Base-by-base conservation (phyloP, 2,329 filamentous ascomycete species). In the Gnomoniopsis smithogilvyi region DNA sequence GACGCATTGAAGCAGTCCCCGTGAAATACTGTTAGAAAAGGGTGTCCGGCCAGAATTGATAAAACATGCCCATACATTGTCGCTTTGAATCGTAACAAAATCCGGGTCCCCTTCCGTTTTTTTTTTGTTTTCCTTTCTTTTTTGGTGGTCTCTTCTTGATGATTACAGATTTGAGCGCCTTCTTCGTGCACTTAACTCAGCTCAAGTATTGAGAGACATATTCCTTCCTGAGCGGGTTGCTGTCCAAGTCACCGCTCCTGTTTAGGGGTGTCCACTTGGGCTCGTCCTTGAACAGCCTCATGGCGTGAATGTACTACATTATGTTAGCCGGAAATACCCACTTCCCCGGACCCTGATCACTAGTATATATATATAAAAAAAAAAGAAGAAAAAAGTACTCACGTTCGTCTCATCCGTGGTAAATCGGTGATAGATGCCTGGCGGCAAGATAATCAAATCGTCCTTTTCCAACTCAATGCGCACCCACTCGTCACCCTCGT, bases 181-280 rank as follows among this genome's bases (percentile, higher is more conserved):
- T 6, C 45, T 17, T 4, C 8, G 22, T 19, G 6, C 11, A 6
- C 3, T 19, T 14, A 19, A 36, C 38, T 62, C 59, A 66, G 57
- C 38, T 46, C 48, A 80, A 67, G 63, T 75, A 84, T 53, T 79
- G 70, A 59, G 71, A 66, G 45, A 96, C 78, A 69, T 99, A 99
- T 51, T 86, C 84, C 80, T 91, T 85, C 60, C 95, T 85, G 72
- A 87, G 90, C 54, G 81, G 76, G 75, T 98, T 99, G 61, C 72
- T 72, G 71, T 98, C 92, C 47, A 96, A 83, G 51, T 94, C 89
- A 4, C 78, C 75, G 7, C 83, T 85, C 58, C 95, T 86, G 77
- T 96, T 96, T 65, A 99, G 75, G 15, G 95, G 90, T 38, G 92
- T 98, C 95, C 95, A 99, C 77, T 98, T 97, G 36, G 95, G 95